A percentile compares a stretch with the other conserved stretches of the same genome.
These are phyloP conservation scores for Yamadazyma insecticola DNA, from an alignment of 805 yeast genomes.

Conservation along the genomic window DNA sequence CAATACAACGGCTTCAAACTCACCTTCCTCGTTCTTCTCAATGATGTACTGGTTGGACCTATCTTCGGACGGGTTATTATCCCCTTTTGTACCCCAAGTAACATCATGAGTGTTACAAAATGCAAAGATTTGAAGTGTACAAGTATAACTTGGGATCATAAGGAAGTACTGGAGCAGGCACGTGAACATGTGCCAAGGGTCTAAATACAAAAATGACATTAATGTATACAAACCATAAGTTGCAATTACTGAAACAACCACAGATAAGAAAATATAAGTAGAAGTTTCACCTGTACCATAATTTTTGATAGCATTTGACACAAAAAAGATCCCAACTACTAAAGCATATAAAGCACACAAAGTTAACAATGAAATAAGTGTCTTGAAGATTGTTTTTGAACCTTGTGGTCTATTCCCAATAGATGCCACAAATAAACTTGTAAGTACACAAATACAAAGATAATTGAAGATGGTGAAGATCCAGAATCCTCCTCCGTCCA, in stretches of 20 bases:
- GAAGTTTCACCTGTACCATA: constrained; percentile 40
- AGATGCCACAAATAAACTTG: constrained; percentile 86
- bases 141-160: constrained; percentile 85
- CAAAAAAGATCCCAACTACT: constrained; percentile 77
- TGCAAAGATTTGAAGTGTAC: constrained; percentile 91
- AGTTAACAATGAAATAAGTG: constrained; percentile 67
- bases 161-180: constrained; percentile 85
- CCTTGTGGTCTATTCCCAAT: constrained; percentile 99
- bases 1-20: constrained; percentile 71
- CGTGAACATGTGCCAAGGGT: constrained; percentile 94
- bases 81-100: constrained; percentile 99
- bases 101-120: constrained; percentile 98
- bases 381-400: constrained; percentile 71
- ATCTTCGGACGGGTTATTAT: constrained; percentile 58
- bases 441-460: constrained; percentile 72
- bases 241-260: constrained; percentile 79
- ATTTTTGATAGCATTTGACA: constrained; percentile 45
- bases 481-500: constrained; percentile 54
- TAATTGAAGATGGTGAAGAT: constrained; percentile 84
- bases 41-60: constrained; percentile 79
- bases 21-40: constrained; percentile 74
- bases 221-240: constrained; percentile 87
- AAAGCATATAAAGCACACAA: constrained; percentile 79
- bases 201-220: constrained; percentile 80
- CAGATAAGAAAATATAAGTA: constrained; percentile 58